Evolutionary conservation across 306 rosid species (phyloP), one percentile per base, ranked within the genome.

Genomic region (Lotus japonicus): DNA sequence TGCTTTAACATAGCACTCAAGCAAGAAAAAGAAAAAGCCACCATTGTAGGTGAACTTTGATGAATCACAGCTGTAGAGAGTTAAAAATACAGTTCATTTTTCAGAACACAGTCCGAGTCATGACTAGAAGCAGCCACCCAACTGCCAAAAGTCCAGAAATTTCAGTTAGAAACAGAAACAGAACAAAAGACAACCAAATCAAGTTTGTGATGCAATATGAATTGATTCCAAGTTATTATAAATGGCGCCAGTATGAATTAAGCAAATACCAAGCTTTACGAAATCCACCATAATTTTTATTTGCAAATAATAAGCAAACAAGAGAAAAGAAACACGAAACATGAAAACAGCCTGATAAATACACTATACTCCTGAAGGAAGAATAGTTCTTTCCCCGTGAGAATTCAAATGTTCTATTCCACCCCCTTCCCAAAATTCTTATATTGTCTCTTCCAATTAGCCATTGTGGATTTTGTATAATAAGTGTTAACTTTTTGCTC

Each of bases 91-190:
- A 38, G 38, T 65, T 63, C 31, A 55, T 23, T 60, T 55, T 73
- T 63, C 71, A 23, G 71, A 64, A 79, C 81, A 78, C 64, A 31
- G 0, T 31, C 36, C 36, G 36, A 31, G 36, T 31, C 3, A 5
- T 10, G 75, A 67, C 85, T 77, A 88, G 78, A 86, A 58, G 96
- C 81, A 64, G 77, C 96, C 97, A 64, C 96, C 94, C 87, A 91
- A 79, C 96, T 91, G 89, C 75, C 71, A 83, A 77, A 63, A 55
- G 7, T 31, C 6, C 70, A 80, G 11, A 70, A 57, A 52, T 19
- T 57, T 14, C 59, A 51, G 70, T 79, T 48, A 74, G 52, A 19
- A 61, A 52, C 0, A 38, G 52, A 19, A 41, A 50, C 12, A 51
- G n/a, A 41, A 28, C 14, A 4, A 12, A 18, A 17, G 16, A 31